A percentile compares a stretch with the other conserved stretches of the same genome.
These are phyloP conservation scores for Claviceps arundinis DNA, from an alignment of 2,329 filamentous ascomycete genomes.

Conservation along the genomic window DNA sequence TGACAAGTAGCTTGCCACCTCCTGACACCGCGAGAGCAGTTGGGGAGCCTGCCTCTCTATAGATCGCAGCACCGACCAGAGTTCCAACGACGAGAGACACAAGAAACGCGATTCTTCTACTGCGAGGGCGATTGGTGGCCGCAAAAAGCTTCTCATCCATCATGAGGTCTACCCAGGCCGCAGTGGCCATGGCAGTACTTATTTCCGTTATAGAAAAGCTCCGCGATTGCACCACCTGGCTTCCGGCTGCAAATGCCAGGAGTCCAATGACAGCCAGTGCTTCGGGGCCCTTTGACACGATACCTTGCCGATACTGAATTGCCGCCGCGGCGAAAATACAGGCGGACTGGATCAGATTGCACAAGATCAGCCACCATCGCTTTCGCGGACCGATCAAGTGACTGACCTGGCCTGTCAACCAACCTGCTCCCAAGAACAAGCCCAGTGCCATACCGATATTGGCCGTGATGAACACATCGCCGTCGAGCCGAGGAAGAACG, in stretches of 20 bases:
- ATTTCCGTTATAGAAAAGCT: constrained; percentile 45
- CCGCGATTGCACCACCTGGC: constrained; percentile 44
- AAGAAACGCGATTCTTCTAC: constrained; percentile 37
- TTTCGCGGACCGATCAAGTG: constrained; percentile 36
- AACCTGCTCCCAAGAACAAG: constrained; percentile 41
- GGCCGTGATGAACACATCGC: constrained; percentile 34
- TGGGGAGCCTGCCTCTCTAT: constrained; percentile 11
- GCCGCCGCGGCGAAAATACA: constrained; percentile 40
- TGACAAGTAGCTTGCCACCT: constrained; percentile 13
- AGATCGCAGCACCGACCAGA: constrained; percentile 38
- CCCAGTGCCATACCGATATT: constrained; percentile 43
- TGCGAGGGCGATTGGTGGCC: constrained; percentile 33
- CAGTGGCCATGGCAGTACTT: constrained; percentile 51
- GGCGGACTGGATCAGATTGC: constrained; percentile 39
- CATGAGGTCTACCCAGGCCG: constrained; percentile 46
- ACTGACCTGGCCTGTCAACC: constrained; percentile 42
- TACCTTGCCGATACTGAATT: constrained; percentile 30
- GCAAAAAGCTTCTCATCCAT: constrained; percentile 39
- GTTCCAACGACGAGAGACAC: constrained; percentile 31
- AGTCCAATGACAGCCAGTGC: constrained; percentile 34
- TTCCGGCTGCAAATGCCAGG: constrained; percentile 42
- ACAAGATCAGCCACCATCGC: constrained; percentile 39
- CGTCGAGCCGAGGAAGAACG: constrained; percentile 31
- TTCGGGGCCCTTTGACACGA: constrained; percentile 19
- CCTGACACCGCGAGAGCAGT: constrained; percentile 14